Conservation (phyloP, 2,329 filamentous ascomycete genomes). For the Aspergillus ibericus region DNA sequence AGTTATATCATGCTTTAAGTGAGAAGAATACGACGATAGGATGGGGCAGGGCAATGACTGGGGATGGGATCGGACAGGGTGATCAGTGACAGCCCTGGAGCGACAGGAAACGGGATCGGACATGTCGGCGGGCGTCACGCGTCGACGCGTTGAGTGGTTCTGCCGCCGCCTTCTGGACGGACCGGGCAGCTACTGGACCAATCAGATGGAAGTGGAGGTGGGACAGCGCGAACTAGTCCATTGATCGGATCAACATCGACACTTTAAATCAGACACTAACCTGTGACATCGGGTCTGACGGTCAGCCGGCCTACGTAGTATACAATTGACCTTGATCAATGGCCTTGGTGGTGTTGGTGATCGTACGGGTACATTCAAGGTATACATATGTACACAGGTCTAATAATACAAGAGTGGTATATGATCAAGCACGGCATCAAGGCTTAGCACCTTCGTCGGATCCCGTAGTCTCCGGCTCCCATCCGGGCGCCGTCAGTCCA, state of each 20-base stretch:
- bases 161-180: slow-evolving; percentile 8
- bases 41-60: not conserved
- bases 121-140: slow-evolving; percentile 27
- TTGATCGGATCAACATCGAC: too few relatives aligned
- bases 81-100: not conserved
- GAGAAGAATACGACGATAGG: not conserved
- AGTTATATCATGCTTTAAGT: slow-evolving; percentile 4
- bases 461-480: slow-evolving; percentile 38
- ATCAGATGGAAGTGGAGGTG: too few relatives aligned
- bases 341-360: slow-evolving; percentile 7
- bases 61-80: not conserved
- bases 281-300: too few relatives aligned
- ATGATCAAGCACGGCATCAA: not conserved
- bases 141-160: slow-evolving; percentile 43
- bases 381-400: slow-evolving; percentile 16
- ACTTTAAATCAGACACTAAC: too few relatives aligned
- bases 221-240: too few relatives aligned
- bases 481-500: slow-evolving; percentile 52
- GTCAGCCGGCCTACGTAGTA: too few relatives aligned
- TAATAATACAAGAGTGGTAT: slow-evolving; percentile 14
- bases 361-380: slow-evolving; percentile 8
- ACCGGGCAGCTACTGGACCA: too few relatives aligned
- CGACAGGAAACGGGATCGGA: slow-evolving; percentile 7
- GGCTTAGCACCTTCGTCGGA: not conserved
- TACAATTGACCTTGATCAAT: too few relatives aligned